Evolutionary conservation across 2,329 filamentous ascomycete genomes (phyloP).

Genomic region (Blastomyces percursus): DNA sequence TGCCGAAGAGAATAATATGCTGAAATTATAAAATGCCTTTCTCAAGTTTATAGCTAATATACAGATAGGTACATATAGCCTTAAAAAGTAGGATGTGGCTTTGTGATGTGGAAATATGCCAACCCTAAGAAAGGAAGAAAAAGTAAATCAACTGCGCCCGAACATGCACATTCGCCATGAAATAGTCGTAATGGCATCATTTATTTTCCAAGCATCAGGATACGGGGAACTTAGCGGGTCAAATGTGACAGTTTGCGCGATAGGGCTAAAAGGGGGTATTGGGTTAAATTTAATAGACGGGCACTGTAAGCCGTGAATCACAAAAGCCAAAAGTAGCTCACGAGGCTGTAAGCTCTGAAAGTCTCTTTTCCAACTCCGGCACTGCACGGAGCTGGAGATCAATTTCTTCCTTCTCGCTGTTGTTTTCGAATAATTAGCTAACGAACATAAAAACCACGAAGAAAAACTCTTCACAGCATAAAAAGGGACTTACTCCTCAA

Average conservation of each 20-base stretch:
- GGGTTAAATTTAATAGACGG: background rate
- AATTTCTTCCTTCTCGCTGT: constrained; percentile 78
- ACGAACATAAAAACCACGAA: background rate
- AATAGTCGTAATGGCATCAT: background rate
- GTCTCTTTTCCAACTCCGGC: constrained; percentile 74
- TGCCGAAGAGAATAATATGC: background rate
- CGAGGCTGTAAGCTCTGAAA: constrained; percentile 60
- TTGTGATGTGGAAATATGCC: background rate
- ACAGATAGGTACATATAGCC: background rate
- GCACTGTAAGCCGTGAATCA: background rate
- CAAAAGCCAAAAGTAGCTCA: constrained; percentile 12
- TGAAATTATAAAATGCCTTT: background rate
- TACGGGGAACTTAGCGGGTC: background rate
- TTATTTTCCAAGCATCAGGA: background rate
- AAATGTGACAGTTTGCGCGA: background rate
- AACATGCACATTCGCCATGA: background rate
- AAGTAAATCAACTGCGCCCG: background rate
- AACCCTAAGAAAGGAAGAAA: background rate
- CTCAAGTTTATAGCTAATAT: background rate
- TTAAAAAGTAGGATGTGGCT: background rate
- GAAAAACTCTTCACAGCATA: background rate
- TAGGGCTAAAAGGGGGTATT: background rate
- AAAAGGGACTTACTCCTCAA: constrained; percentile 59
- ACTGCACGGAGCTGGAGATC: constrained; percentile 76
- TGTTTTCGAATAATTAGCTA: constrained; percentile 11